phyloP scores from a whole-genome alignment of 768 basidiomycete species.

The Termitomyces sp. region DNA sequence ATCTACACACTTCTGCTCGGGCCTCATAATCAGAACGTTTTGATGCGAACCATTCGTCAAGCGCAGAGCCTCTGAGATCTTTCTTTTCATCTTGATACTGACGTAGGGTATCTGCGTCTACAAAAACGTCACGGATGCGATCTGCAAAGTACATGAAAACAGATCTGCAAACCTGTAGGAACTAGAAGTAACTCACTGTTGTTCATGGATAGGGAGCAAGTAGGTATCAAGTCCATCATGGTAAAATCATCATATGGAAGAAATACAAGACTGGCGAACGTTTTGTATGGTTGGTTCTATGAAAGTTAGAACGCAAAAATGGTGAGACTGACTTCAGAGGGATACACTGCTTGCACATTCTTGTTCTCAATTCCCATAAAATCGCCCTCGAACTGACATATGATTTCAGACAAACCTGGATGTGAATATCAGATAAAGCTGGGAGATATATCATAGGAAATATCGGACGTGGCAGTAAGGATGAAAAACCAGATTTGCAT shows the following conservation, averaged over 20 bases:
- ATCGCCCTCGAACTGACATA: conserved; percentile 6
- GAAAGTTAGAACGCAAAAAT: too few relatives aligned
- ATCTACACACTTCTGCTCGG: conserved; percentile 6
- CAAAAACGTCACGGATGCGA: background rate
- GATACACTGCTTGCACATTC: conserved; percentile 15
- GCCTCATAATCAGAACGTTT: conserved; percentile 3
- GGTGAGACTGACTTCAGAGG: conserved; percentile 8
- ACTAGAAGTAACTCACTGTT: background rate
- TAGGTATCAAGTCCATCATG: background rate
- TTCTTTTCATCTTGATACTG: background rate
- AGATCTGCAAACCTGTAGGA: background rate
- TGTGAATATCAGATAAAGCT: background rate
- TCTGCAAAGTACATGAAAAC: background rate
- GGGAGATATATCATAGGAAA: background rate
- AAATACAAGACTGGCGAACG: background rate
- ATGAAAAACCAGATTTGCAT: conserved; percentile 17
- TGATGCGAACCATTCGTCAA: conserved; percentile 3
- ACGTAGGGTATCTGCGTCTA: background rate
- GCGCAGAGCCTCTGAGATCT: background rate
- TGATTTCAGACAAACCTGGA: conserved; percentile 9
- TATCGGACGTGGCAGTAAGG: conserved; percentile 17
- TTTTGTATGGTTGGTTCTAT: background rate
- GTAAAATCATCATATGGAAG: background rate
- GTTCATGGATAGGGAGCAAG: background rate
- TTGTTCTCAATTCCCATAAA: conserved; percentile 12